Base-by-base conservation (phyloP, 768 basidiomycete species). In the Tulasnella sp. region DNA sequence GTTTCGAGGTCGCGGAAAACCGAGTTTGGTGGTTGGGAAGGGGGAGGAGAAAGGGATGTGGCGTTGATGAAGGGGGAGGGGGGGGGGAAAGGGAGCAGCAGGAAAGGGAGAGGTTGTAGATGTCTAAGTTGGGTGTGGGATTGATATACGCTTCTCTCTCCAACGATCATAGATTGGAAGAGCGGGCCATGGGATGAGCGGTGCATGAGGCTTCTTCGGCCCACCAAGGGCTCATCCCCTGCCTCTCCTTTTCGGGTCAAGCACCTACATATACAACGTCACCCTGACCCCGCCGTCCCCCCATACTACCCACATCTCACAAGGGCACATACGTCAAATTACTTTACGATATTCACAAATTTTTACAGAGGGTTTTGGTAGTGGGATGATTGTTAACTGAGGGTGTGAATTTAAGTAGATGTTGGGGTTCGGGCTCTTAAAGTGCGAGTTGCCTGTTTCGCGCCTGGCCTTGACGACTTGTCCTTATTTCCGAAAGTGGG, bases 131-230 rank as follows among this genome's bases (percentile, higher is more conserved):
- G 58, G 58, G 58, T 64, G 58, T 64, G 58, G 58, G 58, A 64
- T 64, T n/a, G 58, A 64, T 64, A 64, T 64, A 64, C 58, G 9
- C 25, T 5, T 49, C 22, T 34, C 58, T 29, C 8, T 42, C 42
- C 17, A 8, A 17, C 42, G 58, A 29, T 34, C 29, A 64, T 14
- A 64, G 25, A 34, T 34, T 64, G 58, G 58, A 64, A 64, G 49
- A 49, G 49, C 49, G 3, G 49, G 58, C 58, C 58, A 64, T 64
- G 58, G 58, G 58, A 64, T 64, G 58, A 64, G 58, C 58, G 58
- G 58, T 64, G 58, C 58, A 64, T 64, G 58, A 64, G 58, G 58
- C 58, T 64, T 64, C 58, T 64, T 25, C 58, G 58, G 58, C 58
- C 58, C 58, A 64, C 58, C 58, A 64, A 64, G 58, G 49, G 49